A percentile compares a stretch with the other conserved stretches of the same genome.
Conservation (phyloP, 345 rosid species). For the Triadica sebifera region DNA sequence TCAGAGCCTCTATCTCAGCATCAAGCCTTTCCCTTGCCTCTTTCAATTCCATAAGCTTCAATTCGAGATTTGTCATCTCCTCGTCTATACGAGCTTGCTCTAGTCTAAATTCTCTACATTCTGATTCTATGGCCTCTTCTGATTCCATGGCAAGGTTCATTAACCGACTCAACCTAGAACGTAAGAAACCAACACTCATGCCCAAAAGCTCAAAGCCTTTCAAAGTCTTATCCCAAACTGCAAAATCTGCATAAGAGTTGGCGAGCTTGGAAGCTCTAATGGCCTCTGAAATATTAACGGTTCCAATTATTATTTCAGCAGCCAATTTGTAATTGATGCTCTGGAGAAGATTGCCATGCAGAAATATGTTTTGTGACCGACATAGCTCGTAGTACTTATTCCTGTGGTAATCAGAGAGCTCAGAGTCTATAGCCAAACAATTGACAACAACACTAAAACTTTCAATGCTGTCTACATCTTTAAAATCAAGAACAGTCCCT, state of each 20-base stretch:
- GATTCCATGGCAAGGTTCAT: constrained; percentile 30
- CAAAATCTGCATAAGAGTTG: constrained; percentile 33
- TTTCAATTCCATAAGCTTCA: constrained; percentile 24
- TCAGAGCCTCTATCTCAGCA: constrained; percentile 28
- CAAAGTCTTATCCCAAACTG: constrained; percentile 44
- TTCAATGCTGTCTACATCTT: constrained; percentile 26
- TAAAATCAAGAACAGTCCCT: constrained; percentile 23
- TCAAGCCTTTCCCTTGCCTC: constrained; percentile 29
- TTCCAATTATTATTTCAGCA: constrained; percentile 45
- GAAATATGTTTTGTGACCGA: constrained; percentile 34
- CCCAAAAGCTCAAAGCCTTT: constrained; percentile 54
- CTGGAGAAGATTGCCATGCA: constrained; percentile 41
- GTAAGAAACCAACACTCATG: constrained; percentile 44
- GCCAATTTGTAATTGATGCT: constrained; percentile 44
- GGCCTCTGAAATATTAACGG: constrained; percentile 46
- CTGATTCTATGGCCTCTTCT: constrained; percentile 27
- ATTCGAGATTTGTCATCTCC: constrained; percentile 34
- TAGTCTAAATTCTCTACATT: constrained; percentile 19
- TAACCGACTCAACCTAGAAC: constrained; percentile 32
- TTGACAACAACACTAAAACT: constrained; percentile 32
- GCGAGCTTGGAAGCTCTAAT: constrained; percentile 36
- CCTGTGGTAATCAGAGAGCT: constrained; percentile 35
- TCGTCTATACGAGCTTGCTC: constrained; percentile 29
- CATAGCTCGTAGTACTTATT: constrained; percentile 43
- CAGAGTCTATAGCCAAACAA: constrained; percentile 31